Evolutionary conservation across 179 eudicot species (phyloP).

Genomic region (Silene noctiflora): DNA sequence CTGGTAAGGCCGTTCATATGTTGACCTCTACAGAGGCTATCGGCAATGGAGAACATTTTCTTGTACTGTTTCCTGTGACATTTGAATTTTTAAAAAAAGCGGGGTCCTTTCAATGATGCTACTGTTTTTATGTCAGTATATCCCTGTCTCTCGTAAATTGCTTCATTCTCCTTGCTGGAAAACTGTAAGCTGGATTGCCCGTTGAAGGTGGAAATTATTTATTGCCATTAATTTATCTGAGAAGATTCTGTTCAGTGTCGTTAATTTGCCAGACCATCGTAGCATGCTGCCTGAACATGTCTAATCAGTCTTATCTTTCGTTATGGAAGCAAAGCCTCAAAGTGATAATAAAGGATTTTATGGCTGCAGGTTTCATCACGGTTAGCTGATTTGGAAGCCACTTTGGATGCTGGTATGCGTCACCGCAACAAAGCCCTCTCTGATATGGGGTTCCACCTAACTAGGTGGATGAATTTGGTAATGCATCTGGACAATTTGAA

Average conservation of each 20-base stretch:
- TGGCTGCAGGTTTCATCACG: conserved; percentile 80
- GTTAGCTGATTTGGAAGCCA: conserved; percentile 84
- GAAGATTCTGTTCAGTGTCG: neutral
- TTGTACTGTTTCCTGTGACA: neutral
- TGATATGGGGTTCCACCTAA: conserved; percentile 65
- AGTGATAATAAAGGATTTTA: conserved; percentile 6
- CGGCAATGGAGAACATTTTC: neutral
- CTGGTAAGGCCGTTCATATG: neutral
- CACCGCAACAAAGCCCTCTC: conserved; percentile 78
- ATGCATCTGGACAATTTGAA: conserved; percentile 12
- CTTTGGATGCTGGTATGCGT: conserved; percentile 90
- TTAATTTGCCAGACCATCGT: neutral
- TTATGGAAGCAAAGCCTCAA: neutral
- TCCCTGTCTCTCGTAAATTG: neutral
- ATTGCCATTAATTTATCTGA: neutral
- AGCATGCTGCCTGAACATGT: conserved; percentile 7
- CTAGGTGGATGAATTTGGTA: conserved; percentile 89
- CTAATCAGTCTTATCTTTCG: neutral
- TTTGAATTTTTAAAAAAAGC: neutral
- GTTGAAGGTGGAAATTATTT: neutral
- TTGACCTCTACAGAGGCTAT: neutral
- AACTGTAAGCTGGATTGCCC: neutral
- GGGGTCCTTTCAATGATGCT: neutral
- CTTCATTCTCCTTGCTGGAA: neutral
- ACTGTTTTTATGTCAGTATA: neutral